Conservation (phyloP, 352 stramenopile genomes). For the Phytophthora tentaculata region DNA sequence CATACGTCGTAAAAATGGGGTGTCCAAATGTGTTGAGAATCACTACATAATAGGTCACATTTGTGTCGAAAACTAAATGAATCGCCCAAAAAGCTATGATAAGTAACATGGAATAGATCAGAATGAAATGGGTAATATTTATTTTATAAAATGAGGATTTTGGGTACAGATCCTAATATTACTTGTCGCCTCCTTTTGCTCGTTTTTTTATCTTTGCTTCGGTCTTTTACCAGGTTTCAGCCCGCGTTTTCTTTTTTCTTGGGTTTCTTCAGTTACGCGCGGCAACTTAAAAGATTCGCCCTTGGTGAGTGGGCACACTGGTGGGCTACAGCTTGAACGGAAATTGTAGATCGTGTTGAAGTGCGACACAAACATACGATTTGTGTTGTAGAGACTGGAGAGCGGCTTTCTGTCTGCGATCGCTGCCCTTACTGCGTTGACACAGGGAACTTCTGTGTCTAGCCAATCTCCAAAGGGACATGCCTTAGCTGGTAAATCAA, state of each 20-base stretch:
- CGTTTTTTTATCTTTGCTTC: not conserved
- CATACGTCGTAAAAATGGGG: not conserved
- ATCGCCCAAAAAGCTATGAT: not conserved
- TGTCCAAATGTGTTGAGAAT: not conserved
- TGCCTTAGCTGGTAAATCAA: not conserved
- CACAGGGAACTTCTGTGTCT: not conserved
- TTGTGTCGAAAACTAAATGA: not conserved
- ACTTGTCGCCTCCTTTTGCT: not conserved
- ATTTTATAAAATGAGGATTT: not conserved
- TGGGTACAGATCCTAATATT: not conserved
- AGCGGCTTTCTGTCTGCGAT: not conserved
- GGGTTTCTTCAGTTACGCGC: not conserved
- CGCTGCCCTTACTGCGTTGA: not conserved
- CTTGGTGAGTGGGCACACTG: not conserved
- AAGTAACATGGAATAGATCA: not conserved
- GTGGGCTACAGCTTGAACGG: not conserved
- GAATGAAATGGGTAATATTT: not conserved
- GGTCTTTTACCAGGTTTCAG: not conserved
- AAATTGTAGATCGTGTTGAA: not conserved
- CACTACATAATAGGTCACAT: not conserved
- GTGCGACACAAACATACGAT: not conserved
- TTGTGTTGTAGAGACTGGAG: not conserved
- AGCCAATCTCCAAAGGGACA: not conserved
- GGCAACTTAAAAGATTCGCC: not conserved
- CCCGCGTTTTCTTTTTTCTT: not conserved